phyloP scores from a whole-genome alignment of 371 early-diverging fungal species.

The Agmasoma carcini region DNA sequence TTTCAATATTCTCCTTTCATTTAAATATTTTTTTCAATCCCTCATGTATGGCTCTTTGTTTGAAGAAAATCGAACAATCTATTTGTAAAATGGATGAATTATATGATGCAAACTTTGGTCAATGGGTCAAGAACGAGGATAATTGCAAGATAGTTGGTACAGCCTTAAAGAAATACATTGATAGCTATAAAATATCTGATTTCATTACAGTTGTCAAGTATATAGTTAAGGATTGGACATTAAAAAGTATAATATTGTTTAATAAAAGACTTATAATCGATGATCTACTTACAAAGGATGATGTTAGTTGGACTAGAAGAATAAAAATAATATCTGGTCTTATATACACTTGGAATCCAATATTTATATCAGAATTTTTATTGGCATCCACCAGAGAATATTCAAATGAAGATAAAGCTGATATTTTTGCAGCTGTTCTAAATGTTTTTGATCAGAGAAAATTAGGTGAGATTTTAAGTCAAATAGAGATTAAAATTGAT shows the following conservation, averaged over 20 bases:
- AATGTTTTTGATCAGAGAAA: constrained; percentile 35
- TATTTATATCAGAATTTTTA: constrained; percentile 52
- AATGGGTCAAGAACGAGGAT: constrained; percentile 55
- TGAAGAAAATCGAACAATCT: constrained; percentile 48
- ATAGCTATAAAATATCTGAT: constrained; percentile 38
- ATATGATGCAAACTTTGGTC: constrained; percentile 56
- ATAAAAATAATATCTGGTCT: constrained; percentile 38
- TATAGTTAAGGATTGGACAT: constrained; percentile 54
- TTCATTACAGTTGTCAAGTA: constrained; percentile 54
- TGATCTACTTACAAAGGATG: constrained; percentile 12
- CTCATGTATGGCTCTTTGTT: constrained; percentile 5
- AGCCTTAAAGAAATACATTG: constrained; percentile 51
- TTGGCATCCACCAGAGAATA: constrained; percentile 35
- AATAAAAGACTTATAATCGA: constrained; percentile 46
- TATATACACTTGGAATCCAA: constrained; percentile 51
- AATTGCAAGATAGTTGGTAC: constrained; percentile 49
- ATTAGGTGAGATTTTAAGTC: constrained; percentile 34
- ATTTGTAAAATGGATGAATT: constrained; percentile 52
- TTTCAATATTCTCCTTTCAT: too few relatives aligned
- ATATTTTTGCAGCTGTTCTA: constrained; percentile 13
- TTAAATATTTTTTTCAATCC: too few relatives aligned
- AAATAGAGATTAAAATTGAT: constrained; percentile 36
- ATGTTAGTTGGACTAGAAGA: constrained; percentile 12
- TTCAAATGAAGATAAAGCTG: constrained; percentile 10
- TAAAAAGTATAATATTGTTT: constrained; percentile 50